These are phyloP conservation scores for Dichotomopilus funicola DNA, from an alignment of 2,329 filamentous ascomycete genomes.

Conservation along the genomic window DNA sequence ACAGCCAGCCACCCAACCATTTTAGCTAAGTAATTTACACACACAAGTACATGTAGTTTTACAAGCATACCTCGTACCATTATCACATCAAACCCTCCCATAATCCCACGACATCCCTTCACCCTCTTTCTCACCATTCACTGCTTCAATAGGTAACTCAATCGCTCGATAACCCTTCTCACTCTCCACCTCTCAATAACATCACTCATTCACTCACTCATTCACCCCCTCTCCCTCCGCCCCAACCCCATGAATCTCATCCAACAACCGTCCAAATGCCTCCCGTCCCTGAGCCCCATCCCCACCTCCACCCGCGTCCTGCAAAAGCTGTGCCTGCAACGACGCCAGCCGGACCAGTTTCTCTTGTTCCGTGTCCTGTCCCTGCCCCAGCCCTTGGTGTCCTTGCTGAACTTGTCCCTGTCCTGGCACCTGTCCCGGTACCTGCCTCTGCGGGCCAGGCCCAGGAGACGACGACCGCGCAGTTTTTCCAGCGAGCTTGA, in stretches of 20 bases:
- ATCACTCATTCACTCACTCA: neutral
- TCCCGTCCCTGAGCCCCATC: slow-evolving; percentile 29
- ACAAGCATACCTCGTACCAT: neutral
- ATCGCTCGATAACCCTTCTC: neutral
- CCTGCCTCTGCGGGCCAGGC: no score
- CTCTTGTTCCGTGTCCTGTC: neutral
- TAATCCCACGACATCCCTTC: no score
- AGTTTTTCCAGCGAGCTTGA: slow-evolving; percentile 43
- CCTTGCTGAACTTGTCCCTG: neutral
- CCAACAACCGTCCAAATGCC: slow-evolving; percentile 33
- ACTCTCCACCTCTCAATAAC: neutral
- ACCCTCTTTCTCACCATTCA: neutral
- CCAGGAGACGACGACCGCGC: neutral
- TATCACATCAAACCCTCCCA: neutral
- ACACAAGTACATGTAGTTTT: neutral
- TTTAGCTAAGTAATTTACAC: no score
- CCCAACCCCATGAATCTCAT: slow-evolving; percentile 35
- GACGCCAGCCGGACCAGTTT: neutral
- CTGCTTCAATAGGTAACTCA: neutral
- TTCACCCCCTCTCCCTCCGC: neutral
- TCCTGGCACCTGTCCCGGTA: no score
- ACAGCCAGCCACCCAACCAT: no score
- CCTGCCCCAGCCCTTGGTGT: neutral
- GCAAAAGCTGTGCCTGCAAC: slow-evolving; percentile 43
- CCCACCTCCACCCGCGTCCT: slow-evolving; percentile 40